These are phyloP conservation scores for Chenopodium album DNA, from an alignment of 148 eudicot genomes.

Conservation along the genomic window DNA sequence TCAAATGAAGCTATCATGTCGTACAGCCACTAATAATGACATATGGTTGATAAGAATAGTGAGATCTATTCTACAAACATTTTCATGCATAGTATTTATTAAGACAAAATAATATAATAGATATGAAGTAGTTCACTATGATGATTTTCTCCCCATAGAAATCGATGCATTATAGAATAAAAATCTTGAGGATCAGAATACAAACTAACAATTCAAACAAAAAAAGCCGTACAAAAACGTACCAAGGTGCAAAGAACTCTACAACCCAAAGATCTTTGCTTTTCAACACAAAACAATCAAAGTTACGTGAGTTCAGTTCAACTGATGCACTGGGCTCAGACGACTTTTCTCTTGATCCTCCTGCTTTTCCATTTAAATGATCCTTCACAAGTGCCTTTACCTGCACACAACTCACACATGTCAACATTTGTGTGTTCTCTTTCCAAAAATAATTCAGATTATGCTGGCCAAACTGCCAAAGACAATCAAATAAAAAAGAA, in stretches of 20 bases:
- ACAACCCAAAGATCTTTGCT: conserved; percentile 96
- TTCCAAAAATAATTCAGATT: not conserved
- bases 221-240: conserved; percentile 20
- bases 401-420: conserved; percentile 38
- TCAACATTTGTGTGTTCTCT: conserved; percentile 6
- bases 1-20: not conserved
- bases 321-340: conserved; percentile 83
- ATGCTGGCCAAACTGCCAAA: no score
- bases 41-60: not conserved
- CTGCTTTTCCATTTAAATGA: conserved; percentile 70
- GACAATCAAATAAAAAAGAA: not conserved
- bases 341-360: conserved; percentile 81
- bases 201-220: not conserved
- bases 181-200: not conserved
- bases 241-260: conserved; percentile 99
- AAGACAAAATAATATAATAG: not conserved
- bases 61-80: not conserved
- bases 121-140: not conserved
- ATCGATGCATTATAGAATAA: not conserved
- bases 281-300: conserved; percentile 77
- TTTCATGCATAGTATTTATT: not conserved
- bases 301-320: conserved; percentile 76
- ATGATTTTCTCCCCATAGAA: not conserved
- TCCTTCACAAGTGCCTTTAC: conserved; percentile 82
- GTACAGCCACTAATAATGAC: not conserved